Percentiles rank a stretch among this genome's conserved stretches.
These are phyloP conservation scores for Pleurotus sapidus DNA, from an alignment of 768 basidiomycete genomes.

Conservation along the genomic window DNA sequence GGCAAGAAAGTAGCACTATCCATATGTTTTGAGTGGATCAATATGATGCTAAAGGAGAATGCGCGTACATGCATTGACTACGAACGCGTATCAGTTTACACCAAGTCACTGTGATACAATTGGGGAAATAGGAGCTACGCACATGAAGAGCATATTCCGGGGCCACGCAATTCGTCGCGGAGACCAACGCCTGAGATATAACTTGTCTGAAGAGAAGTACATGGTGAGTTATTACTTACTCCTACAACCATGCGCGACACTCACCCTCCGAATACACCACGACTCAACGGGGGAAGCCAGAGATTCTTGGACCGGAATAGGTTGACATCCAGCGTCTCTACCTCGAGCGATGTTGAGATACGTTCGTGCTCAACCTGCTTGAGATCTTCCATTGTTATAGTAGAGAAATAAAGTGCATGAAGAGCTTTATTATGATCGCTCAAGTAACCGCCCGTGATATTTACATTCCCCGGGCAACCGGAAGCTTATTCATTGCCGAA, in stretches of 20 bases:
- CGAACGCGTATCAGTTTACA: slow-evolving; percentile 4
- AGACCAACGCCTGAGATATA: slow-evolving; percentile 82
- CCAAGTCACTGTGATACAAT: background rate
- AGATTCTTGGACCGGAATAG: slow-evolving; percentile 77
- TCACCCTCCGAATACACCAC: slow-evolving; percentile 82
- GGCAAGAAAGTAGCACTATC: slow-evolving; percentile 77
- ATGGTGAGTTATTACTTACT: background rate
- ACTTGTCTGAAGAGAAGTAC: slow-evolving; percentile 51
- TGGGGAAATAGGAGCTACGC: slow-evolving; percentile 25
- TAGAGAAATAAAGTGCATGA: background rate
- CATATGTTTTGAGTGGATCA: slow-evolving; percentile 1
- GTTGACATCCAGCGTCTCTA: slow-evolving; percentile 75
- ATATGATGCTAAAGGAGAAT: background rate
- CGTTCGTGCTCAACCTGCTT: slow-evolving; percentile 39
- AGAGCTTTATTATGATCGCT: background rate
- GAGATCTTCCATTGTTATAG: slow-evolving; percentile 1
- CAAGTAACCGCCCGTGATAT: slow-evolving; percentile 1
- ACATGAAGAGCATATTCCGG: slow-evolving; percentile 70
- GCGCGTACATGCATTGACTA: slow-evolving; percentile 17
- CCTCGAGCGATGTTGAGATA: slow-evolving; percentile 72
- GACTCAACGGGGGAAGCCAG: slow-evolving; percentile 53
- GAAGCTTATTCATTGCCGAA: background rate
- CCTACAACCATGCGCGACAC: slow-evolving; percentile 6
- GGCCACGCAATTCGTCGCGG: slow-evolving; percentile 74
- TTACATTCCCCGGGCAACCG: background rate